Percentiles rank a stretch among this genome's conserved stretches.
Conservation (phyloP, 768 basidiomycete genomes). For the Leccinum subgranulosum region DNA sequence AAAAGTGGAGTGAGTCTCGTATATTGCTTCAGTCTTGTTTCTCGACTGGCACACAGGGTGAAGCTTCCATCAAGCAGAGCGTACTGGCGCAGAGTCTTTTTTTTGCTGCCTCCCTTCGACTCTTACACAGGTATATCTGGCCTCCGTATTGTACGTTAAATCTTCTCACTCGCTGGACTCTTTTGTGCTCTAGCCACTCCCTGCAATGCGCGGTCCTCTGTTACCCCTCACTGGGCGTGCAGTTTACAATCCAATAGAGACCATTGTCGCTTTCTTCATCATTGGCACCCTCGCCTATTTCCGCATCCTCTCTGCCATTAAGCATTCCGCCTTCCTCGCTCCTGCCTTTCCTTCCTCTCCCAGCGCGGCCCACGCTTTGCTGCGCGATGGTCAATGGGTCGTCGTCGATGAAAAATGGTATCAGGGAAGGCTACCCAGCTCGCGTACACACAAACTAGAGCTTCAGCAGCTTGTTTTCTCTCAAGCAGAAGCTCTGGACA, state of each 20-base stretch:
- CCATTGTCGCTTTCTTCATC: conserved; percentile 86
- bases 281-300: conserved; percentile 93
- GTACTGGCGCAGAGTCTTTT: no score
- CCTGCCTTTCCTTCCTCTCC: conserved; percentile 47
- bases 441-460: conserved; percentile 45
- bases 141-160: neutral
- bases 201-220: conserved; percentile 55
- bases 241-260: conserved; percentile 79
- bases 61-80: neutral
- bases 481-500: conserved; percentile 42
- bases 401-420: conserved; percentile 56
- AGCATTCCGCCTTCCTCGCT: conserved; percentile 79
- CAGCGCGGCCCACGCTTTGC: conserved; percentile 54
- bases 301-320: conserved; percentile 86
- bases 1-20: conserved; percentile 30
- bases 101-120: neutral
- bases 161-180: neutral
- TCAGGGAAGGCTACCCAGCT: conserved; percentile 30
- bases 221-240: conserved; percentile 70
- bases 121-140: neutral
- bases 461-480: conserved; percentile 73
- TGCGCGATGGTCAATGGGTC: conserved; percentile 59
- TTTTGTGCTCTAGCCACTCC: neutral
- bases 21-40: neutral
- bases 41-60: neutral